Conservation (phyloP, 176 grass and related monocot species). For the Carex parvula region DNA sequence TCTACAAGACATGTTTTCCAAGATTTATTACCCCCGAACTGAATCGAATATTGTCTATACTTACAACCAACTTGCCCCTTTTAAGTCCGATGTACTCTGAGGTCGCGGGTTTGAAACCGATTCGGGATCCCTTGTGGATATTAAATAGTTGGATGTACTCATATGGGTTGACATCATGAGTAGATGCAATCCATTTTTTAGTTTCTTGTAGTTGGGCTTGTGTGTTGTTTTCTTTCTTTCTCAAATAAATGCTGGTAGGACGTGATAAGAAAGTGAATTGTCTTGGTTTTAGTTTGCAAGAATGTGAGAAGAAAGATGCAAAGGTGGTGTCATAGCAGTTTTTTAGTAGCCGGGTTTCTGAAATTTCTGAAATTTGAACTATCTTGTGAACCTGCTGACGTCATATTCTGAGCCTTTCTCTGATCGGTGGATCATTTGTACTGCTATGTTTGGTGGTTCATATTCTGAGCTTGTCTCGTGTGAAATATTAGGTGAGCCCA, state of each 20-base stretch:
- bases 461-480: too few species aligned
- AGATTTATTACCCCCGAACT: conserved; percentile 74
- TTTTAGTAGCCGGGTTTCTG: too few species aligned
- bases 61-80: conserved; percentile 55
- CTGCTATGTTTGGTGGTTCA: too few species aligned
- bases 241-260: not conserved
- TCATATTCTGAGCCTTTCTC: too few species aligned
- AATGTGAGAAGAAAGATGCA: not conserved
- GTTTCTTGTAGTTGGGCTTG: not conserved
- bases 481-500: too few species aligned
- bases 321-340: not conserved
- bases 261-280: not conserved
- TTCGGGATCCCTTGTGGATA: too few species aligned
- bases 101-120: too few species aligned
- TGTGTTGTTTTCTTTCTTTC: not conserved
- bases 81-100: not conserved
- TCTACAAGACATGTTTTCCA: conserved; percentile 65
- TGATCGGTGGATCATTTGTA: too few species aligned
- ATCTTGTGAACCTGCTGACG: too few species aligned
- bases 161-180: not conserved
- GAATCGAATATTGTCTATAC: conserved; percentile 75
- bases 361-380: too few species aligned
- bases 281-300: not conserved
- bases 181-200: not conserved
- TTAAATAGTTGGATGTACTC: not conserved